Conservation (phyloP, 441 rosid genomes). For the Erodium texanum region DNA sequence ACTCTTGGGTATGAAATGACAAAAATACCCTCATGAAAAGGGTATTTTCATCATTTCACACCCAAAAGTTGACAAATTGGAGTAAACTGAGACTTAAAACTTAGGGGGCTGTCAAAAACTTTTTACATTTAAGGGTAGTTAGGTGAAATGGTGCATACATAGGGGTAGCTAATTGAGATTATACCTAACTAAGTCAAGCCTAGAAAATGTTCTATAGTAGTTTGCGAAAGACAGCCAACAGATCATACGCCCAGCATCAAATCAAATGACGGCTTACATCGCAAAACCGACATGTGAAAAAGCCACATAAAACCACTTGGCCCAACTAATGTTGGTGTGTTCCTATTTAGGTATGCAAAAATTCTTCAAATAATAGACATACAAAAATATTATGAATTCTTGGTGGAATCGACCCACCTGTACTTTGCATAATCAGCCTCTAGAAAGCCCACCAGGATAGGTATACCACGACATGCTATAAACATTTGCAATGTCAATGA, state of each 20-base stretch:
- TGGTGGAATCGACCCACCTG: constrained; percentile 47
- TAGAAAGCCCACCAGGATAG: constrained; percentile 85
- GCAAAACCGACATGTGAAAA: neutral
- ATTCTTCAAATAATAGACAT: neutral
- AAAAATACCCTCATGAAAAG: too few relatives aligned
- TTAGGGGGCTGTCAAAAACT: too few relatives aligned
- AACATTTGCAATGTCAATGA: constrained; percentile 95
- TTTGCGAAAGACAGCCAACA: neutral
- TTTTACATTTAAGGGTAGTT: too few relatives aligned
- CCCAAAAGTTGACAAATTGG: too few relatives aligned
- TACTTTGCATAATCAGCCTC: constrained; percentile 93
- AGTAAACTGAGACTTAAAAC: too few relatives aligned
- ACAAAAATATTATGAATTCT: neutral
- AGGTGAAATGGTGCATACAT: too few relatives aligned
- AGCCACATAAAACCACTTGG: neutral
- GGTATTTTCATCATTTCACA: too few relatives aligned
- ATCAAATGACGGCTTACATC: neutral
- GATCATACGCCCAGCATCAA: neutral
- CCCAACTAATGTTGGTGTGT: too few relatives aligned
- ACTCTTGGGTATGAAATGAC: too few relatives aligned
- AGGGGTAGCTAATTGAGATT: too few relatives aligned
- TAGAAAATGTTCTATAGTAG: neutral
- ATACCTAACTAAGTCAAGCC: neutral
- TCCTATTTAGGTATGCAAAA: neutral
- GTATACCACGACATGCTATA: constrained; percentile 91